Evolutionary conservation across 179 eudicot species (phyloP), one percentile per base, ranked within the genome.

Genomic region (Kewa caespitosa): DNA sequence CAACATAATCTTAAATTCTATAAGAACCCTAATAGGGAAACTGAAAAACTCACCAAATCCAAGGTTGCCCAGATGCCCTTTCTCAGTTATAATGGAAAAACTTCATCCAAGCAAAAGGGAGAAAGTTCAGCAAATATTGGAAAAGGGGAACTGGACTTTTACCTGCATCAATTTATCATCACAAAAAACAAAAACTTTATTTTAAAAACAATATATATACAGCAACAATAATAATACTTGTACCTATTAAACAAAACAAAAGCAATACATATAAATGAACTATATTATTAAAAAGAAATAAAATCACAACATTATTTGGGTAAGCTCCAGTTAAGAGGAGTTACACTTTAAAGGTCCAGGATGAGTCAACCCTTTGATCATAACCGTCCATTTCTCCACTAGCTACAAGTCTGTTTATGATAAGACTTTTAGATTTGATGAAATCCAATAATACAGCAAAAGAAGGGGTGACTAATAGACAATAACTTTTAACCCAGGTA

Each of bases 41-140:
- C 32, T 63, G 74, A 46, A 67, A 67, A 79, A 74, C 86, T 81
- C 77, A 86, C 91, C 87, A 81, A 78, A 80, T 61, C 74, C 55
- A 82, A 84, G 80, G 76, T 74, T 63, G 38, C 80, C 32, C 41
- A 84, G 74, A 72, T 77, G 79, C 72, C 59, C 69, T 64, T 64
- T 41, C 66, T 63, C 69, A 75, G 72, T 64, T n/a, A n/a, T n/a
- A n/a, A n/a, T 63, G 34, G 46, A 77, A 77, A 32, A 70, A 74
- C 81, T 69, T 42, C 39, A 31, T 75, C 67, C 83, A 75, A 68
- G 65, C 52, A 76, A 69, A 73, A 83, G 79, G 76, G 70, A 78
- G 55, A 76, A 74, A 67, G 82, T 79, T 67, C 42, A 71, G 55
- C 64, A 78, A 62, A 73, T 72, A 68, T 78, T 81, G 79, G 69